Evolutionary conservation across 192 early-diverging fungal species (phyloP).

Genomic region (Umbelopsis sp.): DNA sequence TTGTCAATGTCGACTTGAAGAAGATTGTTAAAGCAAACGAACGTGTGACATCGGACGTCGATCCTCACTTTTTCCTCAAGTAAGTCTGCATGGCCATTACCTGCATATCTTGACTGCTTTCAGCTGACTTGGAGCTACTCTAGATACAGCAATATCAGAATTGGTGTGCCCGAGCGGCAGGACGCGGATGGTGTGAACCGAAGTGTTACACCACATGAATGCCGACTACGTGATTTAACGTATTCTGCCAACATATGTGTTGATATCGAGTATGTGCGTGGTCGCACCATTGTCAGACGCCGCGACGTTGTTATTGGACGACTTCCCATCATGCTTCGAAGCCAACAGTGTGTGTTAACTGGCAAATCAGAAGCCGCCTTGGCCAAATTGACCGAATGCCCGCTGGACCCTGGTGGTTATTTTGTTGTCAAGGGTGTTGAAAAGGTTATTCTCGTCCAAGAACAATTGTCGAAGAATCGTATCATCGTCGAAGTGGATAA

Average conservation of each 20-base stretch:
- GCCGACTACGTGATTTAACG: slow-evolving; percentile 93
- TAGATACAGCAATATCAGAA: slow-evolving; percentile 87
- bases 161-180: slow-evolving; percentile 78
- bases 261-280: slow-evolving; percentile 91
- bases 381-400: slow-evolving; percentile 90
- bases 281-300: slow-evolving; percentile 77
- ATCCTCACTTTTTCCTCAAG: slow-evolving; percentile 92
- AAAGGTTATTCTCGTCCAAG: slow-evolving; percentile 97
- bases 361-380: slow-evolving; percentile 81
- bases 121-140: neutral
- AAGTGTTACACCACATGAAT: slow-evolving; percentile 92
- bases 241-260: slow-evolving; percentile 93
- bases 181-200: slow-evolving; percentile 74
- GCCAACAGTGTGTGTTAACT: slow-evolving; percentile 79
- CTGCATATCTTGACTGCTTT: neutral
- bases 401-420: slow-evolving; percentile 96
- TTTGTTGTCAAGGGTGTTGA: slow-evolving; percentile 96
- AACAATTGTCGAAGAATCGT: slow-evolving; percentile 98
- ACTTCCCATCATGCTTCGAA: slow-evolving; percentile 97
- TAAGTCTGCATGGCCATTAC: slow-evolving; percentile 35
- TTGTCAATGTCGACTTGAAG: slow-evolving; percentile 92
- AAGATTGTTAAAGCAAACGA: slow-evolving; percentile 94
- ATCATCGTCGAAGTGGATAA: slow-evolving; percentile 92
- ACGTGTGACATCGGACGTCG: slow-evolving; percentile 88
- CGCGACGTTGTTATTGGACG: slow-evolving; percentile 85